phyloP scores from a whole-genome alignment of 495 filamentous ascomycete genomes.

The Aspergillus mulundensis region DNA sequence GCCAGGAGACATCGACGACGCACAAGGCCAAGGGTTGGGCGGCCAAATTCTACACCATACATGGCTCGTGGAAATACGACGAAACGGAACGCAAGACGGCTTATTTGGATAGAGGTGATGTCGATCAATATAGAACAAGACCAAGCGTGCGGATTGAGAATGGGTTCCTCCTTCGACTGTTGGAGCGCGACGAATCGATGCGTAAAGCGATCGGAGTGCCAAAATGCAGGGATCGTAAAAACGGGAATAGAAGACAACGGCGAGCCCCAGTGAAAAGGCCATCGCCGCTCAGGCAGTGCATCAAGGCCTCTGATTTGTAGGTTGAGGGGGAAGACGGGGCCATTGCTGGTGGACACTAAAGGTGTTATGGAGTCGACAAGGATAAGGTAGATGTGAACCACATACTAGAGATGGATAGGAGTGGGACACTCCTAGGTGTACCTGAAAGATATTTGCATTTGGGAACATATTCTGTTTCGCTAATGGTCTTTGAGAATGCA shows the following conservation, averaged over 20 bases:
- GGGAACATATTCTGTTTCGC: not conserved
- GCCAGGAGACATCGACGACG: not conserved
- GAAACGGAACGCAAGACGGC: not conserved
- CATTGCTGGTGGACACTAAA: no score
- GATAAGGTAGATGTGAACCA: no score
- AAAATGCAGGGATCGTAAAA: no score
- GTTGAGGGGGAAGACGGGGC: not conserved
- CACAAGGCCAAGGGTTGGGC: not conserved
- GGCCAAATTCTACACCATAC: conserved; percentile 26
- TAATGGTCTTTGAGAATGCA: not conserved
- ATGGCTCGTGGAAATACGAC: conserved; percentile 25
- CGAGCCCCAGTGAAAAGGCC: not conserved
- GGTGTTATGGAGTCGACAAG: no score
- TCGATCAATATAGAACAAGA: not conserved
- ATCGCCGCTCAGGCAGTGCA: not conserved
- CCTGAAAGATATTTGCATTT: no score
- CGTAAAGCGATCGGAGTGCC: no score
- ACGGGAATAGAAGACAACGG: no score
- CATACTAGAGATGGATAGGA: no score
- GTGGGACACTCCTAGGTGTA: no score
- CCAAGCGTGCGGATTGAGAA: not conserved
- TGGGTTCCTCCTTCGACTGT: not conserved
- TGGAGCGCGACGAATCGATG: no score
- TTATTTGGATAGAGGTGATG: conserved; percentile 5
- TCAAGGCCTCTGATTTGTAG: not conserved